A percentile compares a stretch with the other conserved stretches of the same genome.
These are phyloP conservation scores for Periconia macrospinosa DNA, from an alignment of 2,329 filamentous ascomycete species.

Conservation along the genomic window DNA sequence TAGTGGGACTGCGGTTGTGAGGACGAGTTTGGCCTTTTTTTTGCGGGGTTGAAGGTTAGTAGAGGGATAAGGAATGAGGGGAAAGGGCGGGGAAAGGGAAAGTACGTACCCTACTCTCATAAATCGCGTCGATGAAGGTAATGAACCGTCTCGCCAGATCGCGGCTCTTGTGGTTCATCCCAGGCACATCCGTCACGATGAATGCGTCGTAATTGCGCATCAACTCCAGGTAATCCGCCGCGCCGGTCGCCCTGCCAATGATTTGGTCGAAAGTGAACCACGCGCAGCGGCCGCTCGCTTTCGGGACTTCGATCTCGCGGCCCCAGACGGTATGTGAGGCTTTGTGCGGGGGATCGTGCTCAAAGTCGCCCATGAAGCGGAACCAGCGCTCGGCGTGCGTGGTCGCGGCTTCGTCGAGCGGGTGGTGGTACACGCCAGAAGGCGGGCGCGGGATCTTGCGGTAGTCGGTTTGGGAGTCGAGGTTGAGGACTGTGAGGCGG, in stretches of 20 bases:
- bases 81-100: background rate
- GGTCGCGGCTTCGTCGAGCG: conserved; percentile 74
- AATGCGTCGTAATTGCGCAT: conserved; percentile 90
- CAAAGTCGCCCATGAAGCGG: conserved; percentile 83
- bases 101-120: conserved; percentile 65
- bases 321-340: conserved; percentile 90
- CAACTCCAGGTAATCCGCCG: conserved; percentile 93
- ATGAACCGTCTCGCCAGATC: conserved; percentile 93
- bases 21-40: conserved; percentile 80
- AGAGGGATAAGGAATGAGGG: background rate
- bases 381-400: conserved; percentile 95
- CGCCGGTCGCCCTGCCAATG: conserved; percentile 84
- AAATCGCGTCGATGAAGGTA: conserved; percentile 95
- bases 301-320: conserved; percentile 81
- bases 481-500: conserved; percentile 84
- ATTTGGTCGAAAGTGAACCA: conserved; percentile 93
- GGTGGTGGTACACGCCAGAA: conserved; percentile 90
- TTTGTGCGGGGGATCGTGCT: conserved; percentile 72
- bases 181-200: conserved; percentile 85
- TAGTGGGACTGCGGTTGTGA: conserved; percentile 85
- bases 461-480: conserved; percentile 95
- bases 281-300: conserved; percentile 83
- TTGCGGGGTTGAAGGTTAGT: background rate
- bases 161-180: conserved; percentile 83
- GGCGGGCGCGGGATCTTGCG: conserved; percentile 93